Base-by-base conservation (phyloP, 139 green algal genomes). In the Ettlia oleoabundans region DNA sequence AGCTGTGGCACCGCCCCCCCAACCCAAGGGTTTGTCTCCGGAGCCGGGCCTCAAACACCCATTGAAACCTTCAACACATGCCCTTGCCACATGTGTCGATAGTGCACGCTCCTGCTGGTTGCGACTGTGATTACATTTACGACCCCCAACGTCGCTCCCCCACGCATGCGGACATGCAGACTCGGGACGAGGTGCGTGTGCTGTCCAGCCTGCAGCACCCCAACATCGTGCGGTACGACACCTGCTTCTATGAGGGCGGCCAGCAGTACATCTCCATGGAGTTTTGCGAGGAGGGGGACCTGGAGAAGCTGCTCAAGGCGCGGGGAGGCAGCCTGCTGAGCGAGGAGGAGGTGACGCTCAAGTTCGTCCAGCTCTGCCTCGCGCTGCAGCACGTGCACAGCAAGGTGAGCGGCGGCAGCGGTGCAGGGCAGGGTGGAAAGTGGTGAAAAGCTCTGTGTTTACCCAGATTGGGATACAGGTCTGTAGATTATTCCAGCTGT, bases 321-420 rank as follows among this genome's bases (percentile, higher is more conserved):
- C 82, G 80, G 19, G 22, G 47, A 19, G 86, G 87, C 5, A 19
- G 84, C 61, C 82, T 89, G 9, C 88, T 95, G 42, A 75, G 67
- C 1, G 94, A 96, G 86, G 87, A 93, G 7, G 88, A 94, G 28
- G 89, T 96, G 62, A 95, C 96, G 93, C 87, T 93, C 69, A 92
- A 89, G 82, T 95, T 95, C 82, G 92, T 94, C 67, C 92, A 95
- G 86, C 84, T 95, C 19, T 89, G 82, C 72, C 90, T 94, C 58
- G 90, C 86, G 0, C 80, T 95, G 82, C 84, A 92, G 19, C 82
- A 93, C 52, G 84, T 91, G 26, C 92, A 95, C 78, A 82, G 51
- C 83, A 88, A 91, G 86, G 88, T 87, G 38, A 5, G 64, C 10
- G 15, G n/a, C n/a, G n/a, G n/a, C n/a, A n/a, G n/a, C n/a, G n/a